Conservation (phyloP, 768 basidiomycete species). For the Sutorius australiensis region DNA sequence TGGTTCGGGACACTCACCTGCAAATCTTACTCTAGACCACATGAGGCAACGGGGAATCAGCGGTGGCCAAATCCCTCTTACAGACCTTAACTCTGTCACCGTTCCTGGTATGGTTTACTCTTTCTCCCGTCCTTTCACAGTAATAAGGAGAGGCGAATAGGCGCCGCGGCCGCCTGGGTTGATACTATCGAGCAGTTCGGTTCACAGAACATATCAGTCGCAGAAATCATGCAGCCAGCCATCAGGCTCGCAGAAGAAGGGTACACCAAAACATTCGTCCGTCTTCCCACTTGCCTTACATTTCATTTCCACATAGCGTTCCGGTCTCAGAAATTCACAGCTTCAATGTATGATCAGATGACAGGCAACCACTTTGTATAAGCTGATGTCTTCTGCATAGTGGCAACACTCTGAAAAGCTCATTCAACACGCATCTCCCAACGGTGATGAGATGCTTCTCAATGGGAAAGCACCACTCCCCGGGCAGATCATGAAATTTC, state of each 20-base stretch:
- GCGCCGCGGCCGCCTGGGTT: conserved; percentile 93
- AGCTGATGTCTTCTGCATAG: conserved; percentile 22
- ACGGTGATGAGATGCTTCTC: conserved; percentile 81
- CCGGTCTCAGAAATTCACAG: conserved; percentile 86
- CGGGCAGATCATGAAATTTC: conserved; percentile 79
- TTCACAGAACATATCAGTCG: conserved; percentile 55
- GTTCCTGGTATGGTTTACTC: conserved; percentile 57
- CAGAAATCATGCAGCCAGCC: conserved; percentile 82
- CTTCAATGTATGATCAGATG: conserved; percentile 39
- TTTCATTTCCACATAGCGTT: conserved; percentile 42
- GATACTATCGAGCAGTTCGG: conserved; percentile 85
- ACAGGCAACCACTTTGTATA: not conserved
- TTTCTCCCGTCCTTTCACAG: not conserved
- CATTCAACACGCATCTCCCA: conserved; percentile 81
- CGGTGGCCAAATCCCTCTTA: conserved; percentile 66
- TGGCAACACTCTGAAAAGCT: conserved; percentile 56
- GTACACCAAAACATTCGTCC: conserved; percentile 36
- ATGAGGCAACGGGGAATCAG: conserved; percentile 64
- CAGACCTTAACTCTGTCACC: conserved; percentile 87
- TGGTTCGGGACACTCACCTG: conserved; percentile 86
- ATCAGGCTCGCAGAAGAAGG: conserved; percentile 91
- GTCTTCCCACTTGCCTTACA: not conserved
- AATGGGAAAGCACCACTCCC: conserved; percentile 79
- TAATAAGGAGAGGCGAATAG: conserved; percentile 36
- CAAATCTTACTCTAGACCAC: conserved; percentile 73